Percentiles rank a stretch among this genome's conserved stretches.
phyloP scores from a whole-genome alignment of 192 early-diverging fungal genomes.

The Dissophora ornata region DNA sequence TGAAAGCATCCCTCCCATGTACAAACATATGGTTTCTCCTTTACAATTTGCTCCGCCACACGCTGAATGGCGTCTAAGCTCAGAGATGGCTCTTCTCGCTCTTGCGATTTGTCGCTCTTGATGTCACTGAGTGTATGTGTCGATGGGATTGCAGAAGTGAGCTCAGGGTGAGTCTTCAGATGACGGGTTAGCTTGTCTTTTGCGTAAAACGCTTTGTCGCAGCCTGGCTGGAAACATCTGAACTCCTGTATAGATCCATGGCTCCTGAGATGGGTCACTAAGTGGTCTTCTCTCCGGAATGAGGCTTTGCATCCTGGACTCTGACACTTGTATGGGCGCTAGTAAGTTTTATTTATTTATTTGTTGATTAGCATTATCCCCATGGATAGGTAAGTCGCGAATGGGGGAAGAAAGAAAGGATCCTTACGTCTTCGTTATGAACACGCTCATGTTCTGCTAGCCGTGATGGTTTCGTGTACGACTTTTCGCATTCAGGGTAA shows the following conservation, averaged over 20 bases:
- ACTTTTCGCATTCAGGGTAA: constrained; percentile 48
- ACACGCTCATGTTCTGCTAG: constrained; percentile 48
- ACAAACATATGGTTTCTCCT: constrained; percentile 37
- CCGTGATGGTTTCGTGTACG: constrained; percentile 47
- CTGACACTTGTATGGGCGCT: constrained; percentile 58
- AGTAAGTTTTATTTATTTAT: background rate
- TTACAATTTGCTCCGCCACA: constrained; percentile 30
- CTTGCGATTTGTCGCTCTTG: background rate
- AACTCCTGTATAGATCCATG: constrained; percentile 37
- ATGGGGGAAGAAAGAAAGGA: background rate
- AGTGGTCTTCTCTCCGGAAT: constrained; percentile 47
- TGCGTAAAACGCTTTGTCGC: constrained; percentile 40
- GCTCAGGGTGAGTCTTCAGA: constrained; percentile 43
- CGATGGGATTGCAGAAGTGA: too few relatives aligned
- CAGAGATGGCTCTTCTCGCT: background rate
- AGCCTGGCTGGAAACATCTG: constrained; percentile 38
- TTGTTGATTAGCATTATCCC: background rate
- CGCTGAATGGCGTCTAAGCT: background rate
- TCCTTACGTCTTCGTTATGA: constrained; percentile 54
- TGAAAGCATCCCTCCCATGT: constrained; percentile 52
- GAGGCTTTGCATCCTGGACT: constrained; percentile 46
- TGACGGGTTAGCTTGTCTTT: constrained; percentile 54
- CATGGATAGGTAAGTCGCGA: background rate
- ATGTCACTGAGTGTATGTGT: background rate
- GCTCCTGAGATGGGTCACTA: constrained; percentile 38